Base-by-base conservation (phyloP, 2,329 filamentous ascomycete genomes). In the Diplodia intermedia region DNA sequence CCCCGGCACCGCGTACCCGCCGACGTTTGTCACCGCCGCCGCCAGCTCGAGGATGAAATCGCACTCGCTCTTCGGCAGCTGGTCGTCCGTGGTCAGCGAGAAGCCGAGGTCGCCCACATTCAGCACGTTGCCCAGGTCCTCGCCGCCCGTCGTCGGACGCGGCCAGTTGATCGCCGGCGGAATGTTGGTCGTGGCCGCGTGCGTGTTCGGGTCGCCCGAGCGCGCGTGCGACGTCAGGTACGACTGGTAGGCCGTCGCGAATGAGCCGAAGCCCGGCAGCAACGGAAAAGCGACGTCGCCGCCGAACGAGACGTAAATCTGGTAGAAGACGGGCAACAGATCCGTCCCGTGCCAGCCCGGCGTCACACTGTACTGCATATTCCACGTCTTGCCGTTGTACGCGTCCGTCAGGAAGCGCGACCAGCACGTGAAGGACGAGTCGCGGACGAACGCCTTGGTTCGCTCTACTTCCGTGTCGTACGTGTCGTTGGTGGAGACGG, bases 271-370 rank as follows among this genome's bases (percentile, higher is more conserved):
- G 5, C 56, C 56, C 2, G 66, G 57, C 5, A 68, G 38, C 23
- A 68, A 43, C 1, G 43, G 49, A n/a, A 55, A 49, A 1, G 66
- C 36, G 18, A 62, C 56, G 9, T 68, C 50, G 66, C 50, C 57
- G n/a, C 57, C 56, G n/a, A 68, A 63, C 9, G 56, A 62, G 4
- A 68, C 4, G 57, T 68, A 68, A 9, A 54, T 36, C 12, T 55
- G 49, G 66, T 68, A 68, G 50, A 68, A 68, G 14, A 29, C 38
- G 6, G 66, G 66, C 26, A 68, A n/a, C n/a, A 68, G 66, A 20
- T 68, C 66, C 12, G 66, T 68, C n/a, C 33, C 66, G 50, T 68
- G 66, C 56, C 56, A 63, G 36, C 66, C 66, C n/a, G 66, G 66
- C 36, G 66, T 63, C 8, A 68, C 66, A 2, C 29, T 31, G 36